Evolutionary conservation across 192 early-diverging fungal genomes (phyloP).

Genomic region (Entrophospora sp.): DNA sequence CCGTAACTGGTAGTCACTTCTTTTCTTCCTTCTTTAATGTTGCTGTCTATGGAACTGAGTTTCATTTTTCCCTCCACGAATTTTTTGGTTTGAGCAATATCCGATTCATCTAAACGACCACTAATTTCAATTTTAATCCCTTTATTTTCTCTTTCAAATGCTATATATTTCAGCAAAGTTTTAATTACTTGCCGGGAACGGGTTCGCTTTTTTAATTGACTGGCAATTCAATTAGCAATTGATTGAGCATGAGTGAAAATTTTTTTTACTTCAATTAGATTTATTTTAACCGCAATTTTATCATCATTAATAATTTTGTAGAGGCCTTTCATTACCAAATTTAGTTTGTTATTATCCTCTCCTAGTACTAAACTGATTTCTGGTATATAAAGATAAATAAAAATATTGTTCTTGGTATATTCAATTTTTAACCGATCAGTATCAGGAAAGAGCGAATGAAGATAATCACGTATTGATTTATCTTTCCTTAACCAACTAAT

Average conservation of each 20-base stretch:
- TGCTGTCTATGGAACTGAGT: background rate
- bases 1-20: background rate
- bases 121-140: background rate
- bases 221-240: background rate
- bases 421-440: background rate
- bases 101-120: background rate
- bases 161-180: background rate
- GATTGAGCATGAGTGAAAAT: background rate
- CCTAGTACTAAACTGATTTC: background rate
- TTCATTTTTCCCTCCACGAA: background rate
- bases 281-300: background rate
- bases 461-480: background rate
- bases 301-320: background rate
- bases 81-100: background rate
- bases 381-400: background rate
- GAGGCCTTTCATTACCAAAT: background rate
- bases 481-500: background rate
- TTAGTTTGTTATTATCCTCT: background rate
- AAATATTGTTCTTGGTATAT: background rate
- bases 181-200: background rate
- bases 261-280: background rate
- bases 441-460: background rate
- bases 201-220: background rate
- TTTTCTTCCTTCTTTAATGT: background rate
- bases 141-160: background rate